Conservation (phyloP, 176 grass and related monocot genomes). For the Oryza glaberrima region DNA sequence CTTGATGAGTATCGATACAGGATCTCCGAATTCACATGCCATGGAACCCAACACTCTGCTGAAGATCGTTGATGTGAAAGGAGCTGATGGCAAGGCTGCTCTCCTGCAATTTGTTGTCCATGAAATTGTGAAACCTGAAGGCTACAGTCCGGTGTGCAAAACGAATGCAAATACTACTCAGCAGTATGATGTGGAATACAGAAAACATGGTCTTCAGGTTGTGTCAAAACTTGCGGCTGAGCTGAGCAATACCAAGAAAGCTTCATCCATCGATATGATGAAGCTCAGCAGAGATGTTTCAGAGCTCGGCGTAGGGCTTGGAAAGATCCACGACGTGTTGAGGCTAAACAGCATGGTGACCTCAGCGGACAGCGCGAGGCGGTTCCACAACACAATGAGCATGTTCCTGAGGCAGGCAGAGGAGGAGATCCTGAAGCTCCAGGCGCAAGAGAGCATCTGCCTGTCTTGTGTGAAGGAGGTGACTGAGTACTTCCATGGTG, state of each 20-base stretch:
- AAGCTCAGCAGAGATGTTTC: conserved; percentile 55
- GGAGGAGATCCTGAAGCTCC: conserved; percentile 72
- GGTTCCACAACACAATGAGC: conserved; percentile 64
- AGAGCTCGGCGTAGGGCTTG: conserved; percentile 65
- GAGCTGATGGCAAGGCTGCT: conserved; percentile 76
- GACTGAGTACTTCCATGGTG: conserved; percentile 71
- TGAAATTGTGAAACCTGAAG: conserved; percentile 77
- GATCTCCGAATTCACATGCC: conserved; percentile 61
- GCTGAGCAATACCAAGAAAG: conserved; percentile 75
- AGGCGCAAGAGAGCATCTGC: conserved; percentile 69
- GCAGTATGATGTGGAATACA: conserved; percentile 39
- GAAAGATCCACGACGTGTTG: conserved; percentile 71
- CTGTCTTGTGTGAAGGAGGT: conserved; percentile 68
- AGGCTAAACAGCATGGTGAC: conserved; percentile 50
- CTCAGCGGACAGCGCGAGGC: conserved; percentile 30
- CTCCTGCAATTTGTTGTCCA: conserved; percentile 75
- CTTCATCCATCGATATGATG: conserved; percentile 58
- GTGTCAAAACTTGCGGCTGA: conserved; percentile 55
- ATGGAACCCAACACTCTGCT: conserved; percentile 87
- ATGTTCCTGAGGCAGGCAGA: conserved; percentile 75
- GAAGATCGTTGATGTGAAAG: conserved; percentile 82
- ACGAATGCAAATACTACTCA: not conserved
- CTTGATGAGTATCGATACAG: conserved; percentile 62
- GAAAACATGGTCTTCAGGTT: conserved; percentile 65
- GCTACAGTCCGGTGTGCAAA: conserved; percentile 29